Conservation (phyloP, 495 filamentous ascomycete genomes). For the Hyaloscypha finlandica region DNA sequence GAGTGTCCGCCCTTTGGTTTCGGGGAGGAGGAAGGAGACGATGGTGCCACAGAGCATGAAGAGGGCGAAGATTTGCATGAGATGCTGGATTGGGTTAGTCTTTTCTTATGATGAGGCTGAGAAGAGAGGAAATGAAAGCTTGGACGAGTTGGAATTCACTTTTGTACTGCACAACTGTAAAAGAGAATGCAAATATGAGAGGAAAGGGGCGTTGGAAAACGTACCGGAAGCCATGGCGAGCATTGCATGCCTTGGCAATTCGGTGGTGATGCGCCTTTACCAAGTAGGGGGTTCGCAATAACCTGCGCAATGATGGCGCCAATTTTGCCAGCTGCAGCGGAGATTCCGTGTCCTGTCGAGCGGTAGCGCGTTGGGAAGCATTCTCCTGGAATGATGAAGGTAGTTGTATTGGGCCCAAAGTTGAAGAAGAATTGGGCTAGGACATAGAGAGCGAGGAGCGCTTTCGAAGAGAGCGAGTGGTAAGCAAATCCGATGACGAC, state of each 20-base stretch:
- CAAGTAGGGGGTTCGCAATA: conserved; percentile 50
- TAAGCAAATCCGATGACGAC: conserved; percentile 75
- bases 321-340: conserved; percentile 78
- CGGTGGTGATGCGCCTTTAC: conserved; percentile 39
- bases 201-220: neutral
- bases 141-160: too few species aligned
- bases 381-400: conserved; percentile 89
- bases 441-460: conserved; percentile 72
- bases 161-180: neutral
- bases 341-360: conserved; percentile 81
- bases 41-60: conserved; percentile 31
- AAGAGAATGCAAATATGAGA: neutral
- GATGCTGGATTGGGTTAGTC: conserved; percentile 9
- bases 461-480: conserved; percentile 47
- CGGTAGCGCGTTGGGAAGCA: conserved; percentile 88
- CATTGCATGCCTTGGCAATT: conserved; percentile 17
- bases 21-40: conserved; percentile 60
- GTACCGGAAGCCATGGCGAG: conserved; percentile 30
- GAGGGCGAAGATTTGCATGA: conserved; percentile 32
- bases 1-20: conserved; percentile 59
- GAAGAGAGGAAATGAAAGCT: too few species aligned
- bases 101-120: too few species aligned
- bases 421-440: conserved; percentile 57
- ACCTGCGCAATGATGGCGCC: conserved; percentile 69
- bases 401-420: conserved; percentile 78